These are phyloP conservation scores for Penicillium sp. DNA, from an alignment of 2,329 filamentous ascomycete genomes.

Conservation along the genomic window DNA sequence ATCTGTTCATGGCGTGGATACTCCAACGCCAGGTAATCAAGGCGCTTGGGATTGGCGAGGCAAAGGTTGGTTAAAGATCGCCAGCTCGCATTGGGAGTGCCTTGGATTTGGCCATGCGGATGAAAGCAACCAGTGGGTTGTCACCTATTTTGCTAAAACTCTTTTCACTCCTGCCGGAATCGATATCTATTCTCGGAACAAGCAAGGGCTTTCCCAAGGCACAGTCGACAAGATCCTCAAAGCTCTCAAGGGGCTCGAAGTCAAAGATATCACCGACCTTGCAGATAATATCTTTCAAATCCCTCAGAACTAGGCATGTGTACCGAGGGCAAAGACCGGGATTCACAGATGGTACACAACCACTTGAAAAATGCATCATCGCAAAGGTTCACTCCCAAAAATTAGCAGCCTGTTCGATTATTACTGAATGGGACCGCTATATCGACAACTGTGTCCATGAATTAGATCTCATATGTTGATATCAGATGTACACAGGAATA, in stretches of 20 bases:
- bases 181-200: conserved; percentile 71
- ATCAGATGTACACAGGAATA: no score
- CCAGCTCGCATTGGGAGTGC: conserved; percentile 75
- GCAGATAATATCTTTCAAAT: conserved; percentile 17
- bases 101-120: conserved; percentile 23
- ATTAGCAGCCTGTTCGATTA: no score
- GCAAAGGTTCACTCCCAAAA: no score
- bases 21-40: conserved; percentile 18
- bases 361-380: no score
- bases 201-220: conserved; percentile 7
- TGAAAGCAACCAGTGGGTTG: conserved; percentile 65
- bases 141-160: conserved; percentile 84
- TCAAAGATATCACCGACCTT: conserved; percentile 14
- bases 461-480: no score
- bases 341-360: no score
- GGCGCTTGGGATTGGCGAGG: conserved; percentile 76
- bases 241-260: conserved; percentile 11
- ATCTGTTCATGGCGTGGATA: conserved; percentile 23
- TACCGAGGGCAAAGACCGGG: no score
- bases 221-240: conserved; percentile 16
- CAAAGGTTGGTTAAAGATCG: conserved; percentile 73
- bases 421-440: no score
- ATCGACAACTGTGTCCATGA: no score
- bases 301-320: conserved; percentile 15
- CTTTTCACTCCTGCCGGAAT: conserved; percentile 81